Conservation (phyloP, 176 grass and related monocot species). For the Lolium multiflorum region DNA sequence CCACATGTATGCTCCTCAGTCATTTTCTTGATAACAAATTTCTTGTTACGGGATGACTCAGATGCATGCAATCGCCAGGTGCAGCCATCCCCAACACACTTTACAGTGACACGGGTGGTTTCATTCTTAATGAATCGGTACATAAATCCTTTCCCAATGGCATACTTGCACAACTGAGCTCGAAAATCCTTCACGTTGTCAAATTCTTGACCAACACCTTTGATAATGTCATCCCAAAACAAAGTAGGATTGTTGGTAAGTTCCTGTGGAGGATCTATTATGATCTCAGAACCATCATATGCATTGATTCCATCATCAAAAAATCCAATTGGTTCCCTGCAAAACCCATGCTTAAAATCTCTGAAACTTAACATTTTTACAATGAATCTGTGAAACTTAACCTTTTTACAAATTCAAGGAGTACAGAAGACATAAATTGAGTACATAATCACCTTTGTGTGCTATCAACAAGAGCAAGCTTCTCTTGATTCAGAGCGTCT, state of each 20-base stretch:
- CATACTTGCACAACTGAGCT: constrained; percentile 91
- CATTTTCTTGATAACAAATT: constrained; percentile 97
- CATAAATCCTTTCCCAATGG: constrained; percentile 90
- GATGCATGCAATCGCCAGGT: constrained; percentile 94
- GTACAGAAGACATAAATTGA: constrained; percentile 17
- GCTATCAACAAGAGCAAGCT: constrained; percentile 58
- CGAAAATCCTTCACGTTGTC: constrained; percentile 98
- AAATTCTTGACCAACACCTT: constrained; percentile 96
- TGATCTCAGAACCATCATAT: constrained; percentile 62
- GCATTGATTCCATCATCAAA: constrained; percentile 68
- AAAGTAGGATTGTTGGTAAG: constrained; percentile 46
- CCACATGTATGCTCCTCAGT: constrained; percentile 92
- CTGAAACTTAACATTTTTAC: constrained; percentile 8
- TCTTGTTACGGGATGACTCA: constrained; percentile 87
- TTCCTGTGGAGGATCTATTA: constrained; percentile 46
- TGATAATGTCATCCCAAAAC: constrained; percentile 74
- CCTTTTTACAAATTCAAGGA: constrained; percentile 24
- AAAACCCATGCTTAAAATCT: constrained; percentile 42
- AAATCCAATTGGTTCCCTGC: constrained; percentile 52
- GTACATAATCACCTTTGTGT: constrained; percentile 60
- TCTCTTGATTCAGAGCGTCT: constrained; percentile 63
- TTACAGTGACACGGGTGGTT: constrained; percentile 82
- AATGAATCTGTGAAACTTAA: constrained; percentile 30
- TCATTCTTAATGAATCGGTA: constrained; percentile 98
- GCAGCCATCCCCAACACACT: constrained; percentile 76